Base-by-base conservation (phyloP, 1,139 yeast species). In the Taiozyma sp. region DNA sequence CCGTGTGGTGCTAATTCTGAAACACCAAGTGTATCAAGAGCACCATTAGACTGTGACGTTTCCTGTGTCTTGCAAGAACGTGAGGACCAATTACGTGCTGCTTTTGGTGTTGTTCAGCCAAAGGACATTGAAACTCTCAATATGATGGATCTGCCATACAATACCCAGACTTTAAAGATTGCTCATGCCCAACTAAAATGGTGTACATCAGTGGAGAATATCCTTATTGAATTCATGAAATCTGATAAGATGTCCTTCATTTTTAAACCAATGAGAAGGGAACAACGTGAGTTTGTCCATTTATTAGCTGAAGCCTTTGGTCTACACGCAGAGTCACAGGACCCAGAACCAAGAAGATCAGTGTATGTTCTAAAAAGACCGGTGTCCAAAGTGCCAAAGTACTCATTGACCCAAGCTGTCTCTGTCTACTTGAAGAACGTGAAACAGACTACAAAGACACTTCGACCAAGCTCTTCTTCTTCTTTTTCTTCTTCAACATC, bases 311-410 rank as follows among this genome's bases (percentile, higher is more conserved):
- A 74, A 36, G 68, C 80, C 0, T 89, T 74, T 64, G 73, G 76
- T 9, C 63, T 90, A 16, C 82, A 80, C 60, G 74, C 87, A 0
- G 91, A 87, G 61, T 80, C 93, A 1, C 92, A 87, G 59, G 97
- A 89, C 65, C 79, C 79, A 2, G 97, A 89, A 57, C 96, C 97
- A 0, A 75, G 81, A 51, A 69, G 96, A 56, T 80, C 85, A 14
- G 92, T 89, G 0, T 84, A 80, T 54, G 74, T 90, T 14, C 80
- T 78, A 51, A 70, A 74, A 46, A 64, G 59, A 8, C 64, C 52
- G 56, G 51, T 52, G 12, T 64, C 81, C 0, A 58, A 54, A 4
- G 57, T 67, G 7, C 72, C 73, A 2, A 60, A 72, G 1, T 47
- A 62, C 22, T 63, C 68, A 2, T 51, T 70, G 28, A 59, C 60